Evolutionary conservation across 1,284 basidiomycete species (phyloP), one percentile per base, ranked within the genome.

Genomic region (Mixia osmundae): DNA sequence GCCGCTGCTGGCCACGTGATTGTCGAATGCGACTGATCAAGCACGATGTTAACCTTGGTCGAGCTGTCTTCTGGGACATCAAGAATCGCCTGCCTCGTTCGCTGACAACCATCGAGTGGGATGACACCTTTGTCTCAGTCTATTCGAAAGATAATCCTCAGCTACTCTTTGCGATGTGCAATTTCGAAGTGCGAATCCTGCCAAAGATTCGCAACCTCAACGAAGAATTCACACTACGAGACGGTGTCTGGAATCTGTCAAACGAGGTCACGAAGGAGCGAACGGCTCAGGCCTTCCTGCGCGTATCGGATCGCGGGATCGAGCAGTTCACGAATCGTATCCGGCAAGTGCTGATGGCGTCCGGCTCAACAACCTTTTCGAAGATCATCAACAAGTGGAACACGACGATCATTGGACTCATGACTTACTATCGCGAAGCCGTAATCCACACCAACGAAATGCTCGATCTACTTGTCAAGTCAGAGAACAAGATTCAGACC

Each of bases 11-110:
- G 91, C 91, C 91, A 18, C 69, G 87, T 44, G 91, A 99, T 56
- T 95, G 87, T 55, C 76, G 91, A 41, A 99, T 99, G 91, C 68
- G 91, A 24, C 68, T 99, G 39, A 91, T 94, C 66, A 99, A 99
- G 62, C 89, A 97, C 59, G 91, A 99, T 53, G 91, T 97, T 58
- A 97, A 99, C 57, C 65, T 97, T 23, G 89, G 89, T 22, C 71
- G 91, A 46, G 91, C 91, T 5, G 89, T 95, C 9, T 95, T 94
- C 46, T 97, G 89, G 91, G 95, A 95, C 50, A 82, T 97, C 56
- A 95, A 95, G 64, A 89, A 95, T 59, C 82, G 80, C 48, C 58
- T 97, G 29, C 91, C 91, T 1, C 67, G 89, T 40, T 94, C 87
- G 21, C 62, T 99, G 44, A 97, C 89, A 2, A 95, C 91, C 0